phyloP scores from a whole-genome alignment of 169 alveolate species.

The Condylostoma magnum region DNA sequence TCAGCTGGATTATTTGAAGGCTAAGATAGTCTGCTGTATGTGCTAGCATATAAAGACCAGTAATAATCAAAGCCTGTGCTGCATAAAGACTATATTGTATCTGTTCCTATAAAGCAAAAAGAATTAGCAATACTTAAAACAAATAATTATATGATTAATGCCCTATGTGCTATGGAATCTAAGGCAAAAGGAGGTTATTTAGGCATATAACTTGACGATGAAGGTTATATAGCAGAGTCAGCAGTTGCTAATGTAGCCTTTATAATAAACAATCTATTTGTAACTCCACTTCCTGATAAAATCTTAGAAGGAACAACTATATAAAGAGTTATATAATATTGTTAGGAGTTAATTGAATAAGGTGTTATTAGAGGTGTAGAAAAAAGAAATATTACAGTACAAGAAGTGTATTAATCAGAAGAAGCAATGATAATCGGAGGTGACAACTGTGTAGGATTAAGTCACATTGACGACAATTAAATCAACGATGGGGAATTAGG shows the following conservation, averaged over 20 bases:
- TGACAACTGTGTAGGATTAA: slow-evolving; percentile 7
- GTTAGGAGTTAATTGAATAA: neutral
- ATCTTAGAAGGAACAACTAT: slow-evolving; percentile 31
- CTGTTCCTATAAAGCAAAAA: slow-evolving; percentile 22
- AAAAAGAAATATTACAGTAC: neutral
- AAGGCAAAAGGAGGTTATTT: slow-evolving; percentile 26
- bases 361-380: neutral
- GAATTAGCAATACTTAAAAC: slow-evolving; percentile 17
- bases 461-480: neutral
- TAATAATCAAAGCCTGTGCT: neutral
- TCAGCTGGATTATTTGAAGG: neutral
- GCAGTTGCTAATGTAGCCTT: slow-evolving; percentile 28
- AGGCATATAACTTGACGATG: slow-evolving; percentile 8
- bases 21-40: neutral
- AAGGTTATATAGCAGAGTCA: slow-evolving; percentile 13
- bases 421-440: slow-evolving; percentile 27
- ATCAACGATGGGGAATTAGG: slow-evolving; percentile 2
- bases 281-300: slow-evolving; percentile 21
- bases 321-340: slow-evolving; percentile 1
- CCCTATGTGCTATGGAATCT: slow-evolving; percentile 26
- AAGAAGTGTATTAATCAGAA: slow-evolving; percentile 9
- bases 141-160: slow-evolving; percentile 7
- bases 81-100: slow-evolving; percentile 10
- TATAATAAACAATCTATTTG: neutral
- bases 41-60: neutral